These are phyloP conservation scores for Yamadazyma ubonensis DNA, from an alignment of 805 yeast genomes.

Conservation along the genomic window DNA sequence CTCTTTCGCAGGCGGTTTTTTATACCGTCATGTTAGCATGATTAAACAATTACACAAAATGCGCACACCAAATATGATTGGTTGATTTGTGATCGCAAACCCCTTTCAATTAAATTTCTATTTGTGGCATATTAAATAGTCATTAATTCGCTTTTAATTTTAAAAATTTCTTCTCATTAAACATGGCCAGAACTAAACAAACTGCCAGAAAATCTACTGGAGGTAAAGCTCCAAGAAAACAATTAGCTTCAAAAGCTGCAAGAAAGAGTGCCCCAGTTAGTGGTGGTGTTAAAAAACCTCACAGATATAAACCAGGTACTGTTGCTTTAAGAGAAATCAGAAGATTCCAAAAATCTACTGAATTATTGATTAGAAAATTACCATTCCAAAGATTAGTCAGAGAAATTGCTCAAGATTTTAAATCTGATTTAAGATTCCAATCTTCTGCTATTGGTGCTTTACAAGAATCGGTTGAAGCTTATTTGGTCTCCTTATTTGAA, in stretches of 20 bases:
- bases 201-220: constrained; percentile 94
- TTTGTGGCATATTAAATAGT: constrained; percentile 6
- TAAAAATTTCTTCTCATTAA: constrained; percentile 3
- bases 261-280: constrained; percentile 91
- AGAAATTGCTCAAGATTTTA: constrained; percentile 93
- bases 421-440: constrained; percentile 93
- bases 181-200: constrained; percentile 91
- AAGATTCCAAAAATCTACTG: constrained; percentile 96
- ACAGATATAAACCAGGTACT: constrained; percentile 97
- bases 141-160: constrained; percentile 3
- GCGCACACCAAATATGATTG: neutral
- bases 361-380: constrained; percentile 89
- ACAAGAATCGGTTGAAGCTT: constrained; percentile 98
- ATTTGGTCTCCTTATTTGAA: constrained; percentile 92
- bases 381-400: constrained; percentile 97
- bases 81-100: neutral
- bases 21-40: too few species aligned
- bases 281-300: constrained; percentile 93
- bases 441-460: constrained; percentile 96
- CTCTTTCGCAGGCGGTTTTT: too few species aligned
- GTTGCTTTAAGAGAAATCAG: constrained; percentile 96
- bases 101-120: neutral
- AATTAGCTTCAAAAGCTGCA: constrained; percentile 88
- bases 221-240: constrained; percentile 96
- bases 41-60: neutral